Conservation (phyloP, 2,329 filamentous ascomycete genomes). For the Basipetospora chlamydospora region DNA sequence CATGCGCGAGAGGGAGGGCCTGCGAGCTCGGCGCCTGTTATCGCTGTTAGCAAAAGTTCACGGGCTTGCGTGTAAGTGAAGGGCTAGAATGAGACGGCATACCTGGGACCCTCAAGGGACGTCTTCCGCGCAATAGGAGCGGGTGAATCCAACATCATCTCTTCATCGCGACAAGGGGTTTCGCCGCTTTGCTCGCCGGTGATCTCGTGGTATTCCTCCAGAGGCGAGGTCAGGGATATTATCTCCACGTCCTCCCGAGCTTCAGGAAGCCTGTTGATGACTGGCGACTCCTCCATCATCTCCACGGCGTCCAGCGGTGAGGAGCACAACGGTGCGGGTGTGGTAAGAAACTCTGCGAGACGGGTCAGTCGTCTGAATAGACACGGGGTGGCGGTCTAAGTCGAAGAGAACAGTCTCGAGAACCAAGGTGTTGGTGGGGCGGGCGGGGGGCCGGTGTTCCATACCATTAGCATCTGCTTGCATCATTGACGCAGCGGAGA, state of each 20-base stretch:
- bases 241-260: conserved; percentile 34
- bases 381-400: too few relatives aligned
- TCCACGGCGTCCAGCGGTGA: conserved; percentile 62
- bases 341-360: too few relatives aligned
- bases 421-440: too few relatives aligned
- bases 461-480: conserved; percentile 10
- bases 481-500: conserved; percentile 22
- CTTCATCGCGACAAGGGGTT: too few relatives aligned
- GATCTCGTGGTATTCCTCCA: neutral
- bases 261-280: conserved; percentile 68
- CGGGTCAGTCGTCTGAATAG: too few relatives aligned
- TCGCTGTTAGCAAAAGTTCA: conserved; percentile 26
- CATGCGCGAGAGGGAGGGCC: conserved; percentile 59
- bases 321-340: conserved; percentile 61
- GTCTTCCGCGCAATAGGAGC: conserved; percentile 30
- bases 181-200: conserved; percentile 6
- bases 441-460: neutral
- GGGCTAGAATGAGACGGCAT: conserved; percentile 17
- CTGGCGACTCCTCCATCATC: conserved; percentile 83
- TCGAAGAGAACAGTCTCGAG: too few relatives aligned
- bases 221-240: conserved; percentile 55
- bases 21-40: conserved; percentile 43
- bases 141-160: conserved; percentile 43
- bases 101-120: conserved; percentile 33
- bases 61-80: neutral